Base-by-base conservation (phyloP, 768 basidiomycete genomes). In the Guyanaporus albipodus region DNA sequence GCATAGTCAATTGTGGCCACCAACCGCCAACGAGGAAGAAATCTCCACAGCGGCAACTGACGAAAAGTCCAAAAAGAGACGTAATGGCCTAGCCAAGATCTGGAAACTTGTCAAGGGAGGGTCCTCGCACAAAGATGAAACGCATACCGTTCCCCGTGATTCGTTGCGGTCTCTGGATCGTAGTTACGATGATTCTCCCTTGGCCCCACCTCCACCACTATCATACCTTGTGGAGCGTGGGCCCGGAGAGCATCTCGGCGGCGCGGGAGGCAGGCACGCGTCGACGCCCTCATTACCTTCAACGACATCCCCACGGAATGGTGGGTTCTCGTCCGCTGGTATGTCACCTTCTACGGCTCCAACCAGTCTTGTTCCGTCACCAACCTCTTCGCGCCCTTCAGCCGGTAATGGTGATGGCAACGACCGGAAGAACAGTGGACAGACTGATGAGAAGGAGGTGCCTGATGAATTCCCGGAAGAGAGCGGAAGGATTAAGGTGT, bases 181-280 rank as follows among this genome's bases (percentile, higher is more conserved):
- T 60, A 23, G 63, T 34, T 85, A 88, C 4, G 88, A 91, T 57
- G 81, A 87, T 54, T 65, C 74, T 8, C 92, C 90, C 4, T 72
- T 96, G 32, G 83, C 87, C 3, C 95, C 94, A 1, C 95, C 95
- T 3, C 95, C 95, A 5, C 86, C 91, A 5, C 61, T 98, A 42
- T 91, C 91, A 0, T 94, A 92, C 68, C 77, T 97, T 38, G 91
- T 91, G 3, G 70, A 67, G 50, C 67, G 70, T 50, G 73, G 77
- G 46, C 77, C 77, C 33, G 74, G 76, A n/a, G 76, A 80, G 35
- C 72, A 73, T 26, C 74, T 79, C 34, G 62, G 64, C 27, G 67
- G 70, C 37, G 14, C 52, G 2, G 60, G 56, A 19, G 72, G 71
- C 40, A 79, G 86, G 6, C 84, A 83, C 57, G 72, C 76, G 21